Base-by-base conservation (phyloP, 176 grass and related monocot species). In the Pontederia crassipes region DNA sequence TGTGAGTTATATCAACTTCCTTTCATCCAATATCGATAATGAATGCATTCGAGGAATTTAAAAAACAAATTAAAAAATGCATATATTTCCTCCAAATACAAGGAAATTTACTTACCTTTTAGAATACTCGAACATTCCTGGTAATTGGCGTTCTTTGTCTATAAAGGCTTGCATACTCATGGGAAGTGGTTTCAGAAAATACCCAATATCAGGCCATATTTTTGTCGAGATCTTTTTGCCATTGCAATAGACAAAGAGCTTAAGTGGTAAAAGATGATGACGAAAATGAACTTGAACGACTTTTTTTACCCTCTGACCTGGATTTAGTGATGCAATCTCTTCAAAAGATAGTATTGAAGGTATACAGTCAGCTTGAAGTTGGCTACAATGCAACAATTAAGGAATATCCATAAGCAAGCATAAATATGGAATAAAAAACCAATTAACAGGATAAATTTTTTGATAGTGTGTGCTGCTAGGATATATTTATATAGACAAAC, bases 191-290 rank as follows among this genome's bases (percentile, higher is more conserved):
- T 70, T 75, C 71, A 91, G 65, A 69, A 91, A 97, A 81, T 85
- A 97, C 52, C 80, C 87, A 57, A 97, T 85, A 62, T 97, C 84
- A 40, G 92, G 92, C 67, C 85, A 83, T 49, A 97, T 65, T 52
- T 97, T 97, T 35, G 68, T 76, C 15, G 66, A 68, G 65, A 83
- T 67, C 2, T 63, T 79, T 90, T 83, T 78, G 57, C 87, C 92
- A 68, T 91, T 91, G 81, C 92, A 97, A 68, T 80, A 14, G 18
- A 97, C 78, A 58, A 49, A 75, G 48, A 97, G 64, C 75, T 88
- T 91, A 46, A 97, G 70, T 32, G 92, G 92, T 66, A 97, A 74
- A n/a, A 97, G 64, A 79, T 97, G 92, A 61, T 97, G 87, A 68
- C 75, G 78, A 75, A 97, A 91, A 74, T 60, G 83, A 45, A 83